Evolutionary conservation across 495 filamentous ascomycete species (phyloP), one percentile per base, ranked within the genome.

Genomic region (Penicillium crystallinum): DNA sequence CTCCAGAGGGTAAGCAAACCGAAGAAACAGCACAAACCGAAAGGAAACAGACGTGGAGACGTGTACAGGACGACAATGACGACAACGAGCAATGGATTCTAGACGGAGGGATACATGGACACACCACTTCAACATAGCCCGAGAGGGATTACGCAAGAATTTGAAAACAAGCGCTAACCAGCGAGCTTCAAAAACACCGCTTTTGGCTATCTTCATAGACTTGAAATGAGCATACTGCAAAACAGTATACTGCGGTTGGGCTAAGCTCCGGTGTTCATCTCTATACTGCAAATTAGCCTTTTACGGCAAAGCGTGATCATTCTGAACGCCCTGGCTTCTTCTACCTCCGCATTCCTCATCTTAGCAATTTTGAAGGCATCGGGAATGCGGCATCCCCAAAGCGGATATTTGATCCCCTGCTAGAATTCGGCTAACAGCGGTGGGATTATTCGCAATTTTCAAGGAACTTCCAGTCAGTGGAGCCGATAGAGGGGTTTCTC

Each of bases 1-100:
- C 69, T n/a, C 61, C 80, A 42, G 72, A 74, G 55, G 67, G 79
- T 61, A 69, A 76, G 57, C 53, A 71, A 33, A 40, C 59, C 52
- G 67, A 67, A 54, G 52, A 63, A 66, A 47, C 63, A 56, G 52
- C 62, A 60, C 62, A 70, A 51, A 71, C 65, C 48, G 67, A 79
- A 56, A 49, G 61, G 64, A 79, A 72, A 42, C 77, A 76, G 51
- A 81, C 78, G 3, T 97, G 92, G 93, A 76, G 91, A 41, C 81
- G 90, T 54, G 92, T 96, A 1, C 95, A 97, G 64, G 90, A 97
- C 70, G 89, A 95, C 59, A 75, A 83, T 34, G 87, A 91, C 44
- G 84, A 97, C 65, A 97, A 96, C 58, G 92, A 96, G 70, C 81
- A 79, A n/a, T 85, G 91, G 70, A 96, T 96, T 54, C 69, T 96